Base-by-base conservation (phyloP, 2,329 filamentous ascomycete genomes). In the Neurospora sp. region DNA sequence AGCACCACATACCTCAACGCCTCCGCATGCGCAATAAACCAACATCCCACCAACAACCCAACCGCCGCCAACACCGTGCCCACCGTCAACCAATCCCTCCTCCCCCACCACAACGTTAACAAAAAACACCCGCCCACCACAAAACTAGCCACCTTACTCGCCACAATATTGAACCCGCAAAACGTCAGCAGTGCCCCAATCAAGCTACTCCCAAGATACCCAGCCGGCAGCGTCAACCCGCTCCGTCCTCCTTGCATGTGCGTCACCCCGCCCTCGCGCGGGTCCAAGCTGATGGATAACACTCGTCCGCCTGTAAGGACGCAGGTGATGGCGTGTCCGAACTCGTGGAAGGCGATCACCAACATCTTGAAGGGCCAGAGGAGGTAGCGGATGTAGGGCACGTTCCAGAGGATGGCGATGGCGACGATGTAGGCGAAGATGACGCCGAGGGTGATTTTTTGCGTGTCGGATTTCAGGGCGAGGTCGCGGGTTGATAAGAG, bases 281-380 rank as follows among this genome's bases (percentile, higher is more conserved):
- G 91, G 77, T 92, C 89, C 28, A 93, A 85, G 28, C 86, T 89
- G 76, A 94, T 93, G 46, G 88, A 90, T 77, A 92, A 88, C 73
- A 94, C 91, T 69, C 82, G 84, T 4, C 91, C 91, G 69, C 91
- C 91, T 0, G 91, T 94, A 71, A 88, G 86, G 72, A 89, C 86
- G 46, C 90, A 90, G 1, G 88, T 88, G 75, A 92, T 86, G 67
- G 91, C 91, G 79, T 94, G 91, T 12, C 90, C 88, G 76, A 93
- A 89, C 74, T 94, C 91, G 80, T 94, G 91, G 79, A 93, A 94
- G 43, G 91, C 91, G 73, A 94, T 93, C 68, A 92, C 90, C 23
- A 94, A 85, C 91, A 93, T 93, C 89, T 91, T 70, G 41, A 65
- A 8, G 4, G 91, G 91, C 91, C 91, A 94, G 41, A 94, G 81